Percentiles rank a stretch among this genome's conserved stretches.
These are phyloP conservation scores for Termitomyces sp. DNA, from an alignment of 768 basidiomycete species.

Conservation along the genomic window DNA sequence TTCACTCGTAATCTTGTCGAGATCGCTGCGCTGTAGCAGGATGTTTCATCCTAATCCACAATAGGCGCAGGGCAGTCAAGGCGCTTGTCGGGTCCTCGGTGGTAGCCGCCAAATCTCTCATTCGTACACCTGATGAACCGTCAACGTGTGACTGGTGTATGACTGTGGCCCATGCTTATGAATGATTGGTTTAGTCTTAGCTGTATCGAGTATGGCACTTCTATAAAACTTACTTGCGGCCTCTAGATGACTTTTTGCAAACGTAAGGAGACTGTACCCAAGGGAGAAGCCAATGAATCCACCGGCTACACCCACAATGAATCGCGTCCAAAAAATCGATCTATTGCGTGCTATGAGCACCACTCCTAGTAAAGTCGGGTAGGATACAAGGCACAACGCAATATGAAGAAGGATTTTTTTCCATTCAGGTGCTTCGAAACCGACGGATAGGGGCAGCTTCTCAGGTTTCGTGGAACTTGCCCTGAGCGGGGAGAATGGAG, in stretches of 20 bases:
- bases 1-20: constrained; percentile 32
- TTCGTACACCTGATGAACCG: constrained; percentile 24
- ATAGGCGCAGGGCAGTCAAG: constrained; percentile 23
- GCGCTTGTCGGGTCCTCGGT: constrained; percentile 24
- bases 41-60: constrained; percentile 29
- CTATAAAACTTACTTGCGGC: constrained; percentile 27
- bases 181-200: neutral
- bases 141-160: constrained; percentile 32
- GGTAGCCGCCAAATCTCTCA: constrained; percentile 31
- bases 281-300: constrained; percentile 26
- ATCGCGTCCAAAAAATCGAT: constrained; percentile 35
- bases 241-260: constrained; percentile 27
- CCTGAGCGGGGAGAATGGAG: constrained; percentile 6
- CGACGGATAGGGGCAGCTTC: constrained; percentile 23
- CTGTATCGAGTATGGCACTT: neutral
- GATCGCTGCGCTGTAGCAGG: constrained; percentile 24
- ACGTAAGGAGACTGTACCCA: constrained; percentile 22
- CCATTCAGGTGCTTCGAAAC: constrained; percentile 31
- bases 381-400: constrained; percentile 24
- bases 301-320: constrained; percentile 28
- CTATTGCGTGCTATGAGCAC: constrained; percentile 20
- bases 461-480: constrained; percentile 3
- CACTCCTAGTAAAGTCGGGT: constrained; percentile 27
- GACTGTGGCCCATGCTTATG: constrained; percentile 38
- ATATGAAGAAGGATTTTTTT: constrained; percentile 22